Base-by-base conservation (phyloP, 192 early-diverging fungal genomes). In the Entophlyctis luteolus region DNA sequence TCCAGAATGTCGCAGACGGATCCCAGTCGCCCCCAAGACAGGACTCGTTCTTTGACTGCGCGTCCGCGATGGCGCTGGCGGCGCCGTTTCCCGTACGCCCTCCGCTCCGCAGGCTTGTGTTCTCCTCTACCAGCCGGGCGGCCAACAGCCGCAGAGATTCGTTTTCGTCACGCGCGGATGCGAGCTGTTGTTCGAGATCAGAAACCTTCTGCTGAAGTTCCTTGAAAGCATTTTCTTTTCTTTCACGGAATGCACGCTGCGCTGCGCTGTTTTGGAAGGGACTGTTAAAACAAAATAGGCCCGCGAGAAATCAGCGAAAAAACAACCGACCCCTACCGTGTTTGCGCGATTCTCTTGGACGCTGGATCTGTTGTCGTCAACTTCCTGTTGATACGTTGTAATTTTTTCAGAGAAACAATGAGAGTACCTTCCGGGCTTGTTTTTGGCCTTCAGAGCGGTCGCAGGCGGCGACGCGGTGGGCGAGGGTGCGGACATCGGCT, bases 261-360 rank as follows among this genome's bases (percentile, higher is more conserved):
- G 49, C 23, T 23, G 23, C 23, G 10, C 23, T 52, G 49, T 20
- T 52, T 14, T 8, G 18, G 28, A 31, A 29, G 6, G 6, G 31
- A 20, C 8, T 56, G 28, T 56, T 56, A 31, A 56, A 29, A 12
- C 14, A 20, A 56, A 56, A 53, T 53, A 12, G 50, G 25, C 0
- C 25, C 10, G 23, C 25, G 23, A n/a, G 23, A 53, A 53, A 27
- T n/a, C n/a, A n/a, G n/a, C n/a, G n/a, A n/a, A n/a, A n/a, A n/a
- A n/a, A n/a, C n/a, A n/a, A n/a, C n/a, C n/a, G n/a, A n/a, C n/a
- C n/a, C n/a, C n/a, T n/a, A 53, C 31, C 66, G 56, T 14, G 46
- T 68, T 35, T 68, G 66, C 6, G 66, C 66, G 29, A 59, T 68
- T 20, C 66, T 20, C 32, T 68, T 68, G 22, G 16, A 31, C 3